Evolutionary conservation across 495 filamentous ascomycete genomes (phyloP).

Genomic region (Penicillium arizonense): DNA sequence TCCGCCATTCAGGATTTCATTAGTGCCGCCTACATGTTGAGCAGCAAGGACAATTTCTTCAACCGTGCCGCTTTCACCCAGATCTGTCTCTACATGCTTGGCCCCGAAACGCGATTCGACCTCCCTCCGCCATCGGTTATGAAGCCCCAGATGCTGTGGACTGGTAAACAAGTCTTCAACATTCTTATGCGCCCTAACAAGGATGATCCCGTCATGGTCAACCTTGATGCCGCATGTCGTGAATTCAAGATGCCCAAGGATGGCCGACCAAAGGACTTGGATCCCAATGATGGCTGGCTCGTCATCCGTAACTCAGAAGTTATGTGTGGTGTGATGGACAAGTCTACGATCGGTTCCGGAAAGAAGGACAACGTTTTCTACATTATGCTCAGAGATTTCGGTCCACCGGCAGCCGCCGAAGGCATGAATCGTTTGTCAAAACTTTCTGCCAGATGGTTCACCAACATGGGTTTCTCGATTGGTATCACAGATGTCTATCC

Average conservation of each 20-base stretch:
- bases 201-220: conserved; percentile 75
- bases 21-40: conserved; percentile 86
- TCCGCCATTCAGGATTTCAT: conserved; percentile 99
- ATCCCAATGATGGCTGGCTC: conserved; percentile 80
- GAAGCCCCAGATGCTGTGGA: conserved; percentile 89
- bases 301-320: conserved; percentile 95
- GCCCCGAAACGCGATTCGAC: conserved; percentile 75
- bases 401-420: conserved; percentile 79
- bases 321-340: conserved; percentile 99
- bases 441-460: conserved; percentile 82
- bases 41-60: conserved; percentile 90
- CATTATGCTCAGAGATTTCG: conserved; percentile 90
- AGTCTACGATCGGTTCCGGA: conserved; percentile 88
- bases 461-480: conserved; percentile 92
- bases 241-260: conserved; percentile 62
- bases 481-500: conserved; percentile 94
- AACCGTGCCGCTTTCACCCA: conserved; percentile 82
- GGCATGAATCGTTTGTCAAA: conserved; percentile 95
- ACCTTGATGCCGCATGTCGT: conserved; percentile 89
- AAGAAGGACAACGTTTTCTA: conserved; percentile 99
- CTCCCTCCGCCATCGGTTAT: conserved; percentile 81
- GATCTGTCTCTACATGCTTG: conserved; percentile 91
- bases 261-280: conserved; percentile 63
- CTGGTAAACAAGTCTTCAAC: conserved; percentile 96
- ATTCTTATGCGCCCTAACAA: conserved; percentile 91